Evolutionary conservation across 208 protist species (phyloP), one percentile per base, ranked within the genome.

Genomic region (Borovskyia barvae): DNA sequence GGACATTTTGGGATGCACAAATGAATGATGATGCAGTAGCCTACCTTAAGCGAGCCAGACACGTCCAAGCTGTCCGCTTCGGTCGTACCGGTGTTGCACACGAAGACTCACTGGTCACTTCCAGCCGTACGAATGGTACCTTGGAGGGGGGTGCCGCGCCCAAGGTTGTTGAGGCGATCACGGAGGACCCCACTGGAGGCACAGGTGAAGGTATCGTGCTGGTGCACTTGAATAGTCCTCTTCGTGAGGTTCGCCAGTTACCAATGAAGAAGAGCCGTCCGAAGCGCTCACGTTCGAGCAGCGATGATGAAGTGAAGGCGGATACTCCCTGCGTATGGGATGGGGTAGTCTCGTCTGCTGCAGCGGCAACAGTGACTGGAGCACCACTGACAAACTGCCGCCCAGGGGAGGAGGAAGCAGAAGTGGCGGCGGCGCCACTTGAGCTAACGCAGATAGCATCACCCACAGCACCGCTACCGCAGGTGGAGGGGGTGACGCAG

Each of bases 261-360:
- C 63, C 63, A 3, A 69, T 69, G 63, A 69, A 69, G 20, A 61
- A 55, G 46, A 69, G 54, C 14, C 17, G 2, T 2, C n/a, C 32
- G 25, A 69, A 69, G 24, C 63, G 63, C 8, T 12, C 45, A 1
- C 63, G 63, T 22, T 30, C 39, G 7, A 54, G 39, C 52, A 69
- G 53, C 28, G 53, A 56, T 17, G 48, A 58, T 12, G 47, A 62
- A n/a, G n/a, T n/a, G 26, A 32, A 46, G 5, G 25, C 12, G 0
- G 28, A 36, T 2, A 19, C 29, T 39, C 33, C 33, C 33, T n/a
- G n/a, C n/a, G n/a, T n/a, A n/a, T n/a, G n/a, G n/a, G n/a, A n/a
- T n/a, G n/a, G n/a, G n/a, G n/a, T n/a, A n/a, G n/a, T n/a, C n/a
- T n/a, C n/a, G n/a, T n/a, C n/a, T n/a, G n/a, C n/a, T n/a, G n/a